Base-by-base conservation (phyloP, 306 rosid genomes). In the Vigna reflexopilosa region DNA sequence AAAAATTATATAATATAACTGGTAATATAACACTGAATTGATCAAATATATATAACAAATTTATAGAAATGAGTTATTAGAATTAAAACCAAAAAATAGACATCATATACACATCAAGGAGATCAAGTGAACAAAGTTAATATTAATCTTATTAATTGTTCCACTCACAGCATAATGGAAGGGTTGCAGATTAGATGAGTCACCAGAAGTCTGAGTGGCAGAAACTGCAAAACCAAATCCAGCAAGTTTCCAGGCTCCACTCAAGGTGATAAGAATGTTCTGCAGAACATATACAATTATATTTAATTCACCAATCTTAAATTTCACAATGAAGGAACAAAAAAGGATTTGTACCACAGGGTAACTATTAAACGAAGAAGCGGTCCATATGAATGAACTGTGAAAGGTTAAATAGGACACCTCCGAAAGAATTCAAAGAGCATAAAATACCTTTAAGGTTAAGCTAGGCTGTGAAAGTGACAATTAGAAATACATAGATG, bases 211-310 rank as follows among this genome's bases (percentile, higher is more conserved):
- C 73, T 86, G 89, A 78, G 89, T 90, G 58, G 89, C 77, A 77
- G 98, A 80, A 69, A 88, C 84, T 67, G 99, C 91, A 88, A 93
- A 93, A 83, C 99, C 91, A 83, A 96, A 96, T 75, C 99, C 99
- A 63, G 91, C 91, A 40, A 96, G 98, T 85, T 96, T 96, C 99
- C 99, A 96, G 74, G 99, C 98, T 86, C 99, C 99, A 84, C 93
- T 91, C 84, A 89, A 83, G 66, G 99, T 96, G 80, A 96, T 96
- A 79, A 96, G 86, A 77, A 93, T 86, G 91, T 93, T 96, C 99
- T 96, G 96, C 80, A 84, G 32, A 70, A 65, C 32, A 78, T 22
- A 74, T 63, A 49, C 3, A 42, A 71, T 57, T 61, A 24, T 24
- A 80, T 65, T 80, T 34, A 28, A 80, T 57, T 30, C 67, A 48